Evolutionary conservation across 306 rosid genomes (phyloP).

Genomic region (Inga leiocalycina): DNA sequence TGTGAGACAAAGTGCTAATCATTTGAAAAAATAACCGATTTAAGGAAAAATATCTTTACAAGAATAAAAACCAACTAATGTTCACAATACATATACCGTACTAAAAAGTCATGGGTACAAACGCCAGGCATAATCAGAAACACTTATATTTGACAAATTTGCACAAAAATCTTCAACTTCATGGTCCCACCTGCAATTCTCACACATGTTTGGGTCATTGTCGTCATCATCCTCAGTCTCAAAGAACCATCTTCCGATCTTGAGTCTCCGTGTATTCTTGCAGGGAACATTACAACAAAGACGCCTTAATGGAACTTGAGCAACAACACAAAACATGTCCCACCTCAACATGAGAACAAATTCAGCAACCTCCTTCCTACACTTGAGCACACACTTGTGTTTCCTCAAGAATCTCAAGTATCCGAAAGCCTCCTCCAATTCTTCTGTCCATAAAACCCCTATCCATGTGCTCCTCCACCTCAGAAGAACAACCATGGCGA

Average conservation of each 20-base stretch:
- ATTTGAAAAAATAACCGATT: too few species aligned
- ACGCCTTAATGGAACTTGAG: background rate
- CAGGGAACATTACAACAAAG: background rate
- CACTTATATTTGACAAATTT: background rate
- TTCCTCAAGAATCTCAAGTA: background rate
- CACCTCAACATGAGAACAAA: background rate
- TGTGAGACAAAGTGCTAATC: too few species aligned
- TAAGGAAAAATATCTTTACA: too few species aligned
- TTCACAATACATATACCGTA: too few species aligned
- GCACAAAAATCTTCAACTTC: background rate
- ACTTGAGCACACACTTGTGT: background rate
- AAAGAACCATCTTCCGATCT: background rate
- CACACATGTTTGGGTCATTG: background rate
- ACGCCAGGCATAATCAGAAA: background rate
- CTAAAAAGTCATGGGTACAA: too few species aligned
- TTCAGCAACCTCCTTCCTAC: background rate
- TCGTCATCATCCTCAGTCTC: background rate
- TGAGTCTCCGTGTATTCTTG: background rate
- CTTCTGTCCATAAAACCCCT: background rate
- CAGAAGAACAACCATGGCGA: background rate
- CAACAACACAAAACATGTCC: background rate
- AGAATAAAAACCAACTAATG: too few species aligned
- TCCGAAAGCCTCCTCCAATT: background rate
- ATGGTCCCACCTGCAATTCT: background rate
- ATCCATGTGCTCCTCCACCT: background rate